phyloP scores from a whole-genome alignment of 2,329 filamentous ascomycete genomes.

The Botrytis aclada region DNA sequence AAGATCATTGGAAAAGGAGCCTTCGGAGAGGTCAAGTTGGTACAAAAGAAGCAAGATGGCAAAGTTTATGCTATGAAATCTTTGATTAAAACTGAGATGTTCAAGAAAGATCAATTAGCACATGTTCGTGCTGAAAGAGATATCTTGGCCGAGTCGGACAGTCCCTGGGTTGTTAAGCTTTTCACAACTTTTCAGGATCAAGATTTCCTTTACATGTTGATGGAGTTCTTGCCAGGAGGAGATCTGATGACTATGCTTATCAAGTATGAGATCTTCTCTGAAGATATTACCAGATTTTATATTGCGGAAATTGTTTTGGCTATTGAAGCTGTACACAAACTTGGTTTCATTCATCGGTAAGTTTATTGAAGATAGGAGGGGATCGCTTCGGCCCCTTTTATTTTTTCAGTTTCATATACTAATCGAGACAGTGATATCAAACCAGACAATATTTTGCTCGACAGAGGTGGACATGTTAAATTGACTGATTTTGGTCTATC shows the following conservation, averaged over 20 bases:
- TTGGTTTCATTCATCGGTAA: constrained; percentile 97
- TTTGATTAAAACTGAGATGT: constrained; percentile 98
- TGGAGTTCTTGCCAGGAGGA: constrained; percentile 98
- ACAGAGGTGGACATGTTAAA: constrained; percentile 95
- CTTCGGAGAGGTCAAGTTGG: constrained; percentile 96
- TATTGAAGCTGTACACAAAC: constrained; percentile 97
- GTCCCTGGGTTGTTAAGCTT: constrained; percentile 97
- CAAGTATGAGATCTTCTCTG: constrained; percentile 99
- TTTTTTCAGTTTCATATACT: constrained; percentile 4
- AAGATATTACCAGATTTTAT: constrained; percentile 98
- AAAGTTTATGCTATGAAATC: constrained; percentile 99
- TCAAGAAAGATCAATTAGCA: constrained; percentile 96
- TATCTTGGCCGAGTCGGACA: constrained; percentile 98
- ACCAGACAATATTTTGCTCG: constrained; percentile 95
- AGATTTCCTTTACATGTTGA: constrained; percentile 97
- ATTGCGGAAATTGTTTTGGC: constrained; percentile 97
- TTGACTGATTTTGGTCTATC: constrained; percentile 97
- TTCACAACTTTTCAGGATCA: constrained; percentile 97
- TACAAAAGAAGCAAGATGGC: constrained; percentile 92
- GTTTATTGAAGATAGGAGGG: constrained; percentile 36
- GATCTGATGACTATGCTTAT: constrained; percentile 99
- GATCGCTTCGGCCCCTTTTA: background rate
- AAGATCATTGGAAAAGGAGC: constrained; percentile 99
- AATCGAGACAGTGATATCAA: constrained; percentile 78
- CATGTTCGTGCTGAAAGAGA: constrained; percentile 97